Conservation (phyloP, 2,329 filamentous ascomycete species). For the Tolypocladium inflatum region DNA sequence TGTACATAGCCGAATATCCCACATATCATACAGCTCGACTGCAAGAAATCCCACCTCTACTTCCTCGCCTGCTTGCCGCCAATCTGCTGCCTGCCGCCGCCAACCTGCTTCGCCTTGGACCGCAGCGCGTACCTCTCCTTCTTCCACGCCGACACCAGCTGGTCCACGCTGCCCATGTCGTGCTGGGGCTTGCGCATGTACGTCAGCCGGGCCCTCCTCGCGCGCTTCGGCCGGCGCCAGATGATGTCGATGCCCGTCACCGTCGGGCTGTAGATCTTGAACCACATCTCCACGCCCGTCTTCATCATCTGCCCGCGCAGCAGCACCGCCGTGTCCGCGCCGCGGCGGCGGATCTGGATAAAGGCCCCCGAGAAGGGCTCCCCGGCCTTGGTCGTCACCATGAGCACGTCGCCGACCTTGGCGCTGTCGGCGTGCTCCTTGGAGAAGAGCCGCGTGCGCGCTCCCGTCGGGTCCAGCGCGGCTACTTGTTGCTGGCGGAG, state of each 20-base stretch:
- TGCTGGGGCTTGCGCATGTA: slow-evolving; percentile 86
- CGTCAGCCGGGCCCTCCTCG: slow-evolving; percentile 76
- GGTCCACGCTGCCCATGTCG: slow-evolving; percentile 78
- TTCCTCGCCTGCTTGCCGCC: slow-evolving; percentile 11
- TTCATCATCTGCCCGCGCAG: slow-evolving; percentile 79
- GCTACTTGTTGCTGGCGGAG: slow-evolving; percentile 62
- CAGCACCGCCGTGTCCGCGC: slow-evolving; percentile 79
- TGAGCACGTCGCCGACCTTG: slow-evolving; percentile 80
- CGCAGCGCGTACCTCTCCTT: slow-evolving; percentile 33
- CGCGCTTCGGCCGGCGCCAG: slow-evolving; percentile 74
- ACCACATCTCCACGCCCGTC: slow-evolving; percentile 93
- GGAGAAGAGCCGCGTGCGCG: slow-evolving; percentile 73
- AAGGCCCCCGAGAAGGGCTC: slow-evolving; percentile 88
- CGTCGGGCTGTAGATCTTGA: slow-evolving; percentile 87
- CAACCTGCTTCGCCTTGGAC: slow-evolving; percentile 19
- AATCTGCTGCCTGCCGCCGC: slow-evolving; percentile 2
- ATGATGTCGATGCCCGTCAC: slow-evolving; percentile 90
- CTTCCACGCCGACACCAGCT: slow-evolving; percentile 53
- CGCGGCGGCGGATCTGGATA: slow-evolving; percentile 77
- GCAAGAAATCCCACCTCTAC: background rate
- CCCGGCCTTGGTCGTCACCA: slow-evolving; percentile 69
- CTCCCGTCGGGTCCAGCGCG: slow-evolving; percentile 74
- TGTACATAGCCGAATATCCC: background rate
- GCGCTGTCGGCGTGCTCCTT: slow-evolving; percentile 68
- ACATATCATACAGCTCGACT: slow-evolving; percentile 17